Evolutionary conservation across 202 grass and related monocot genomes (phyloP), one percentile per base, ranked within the genome.

Genomic region (Setaria viridis): DNA sequence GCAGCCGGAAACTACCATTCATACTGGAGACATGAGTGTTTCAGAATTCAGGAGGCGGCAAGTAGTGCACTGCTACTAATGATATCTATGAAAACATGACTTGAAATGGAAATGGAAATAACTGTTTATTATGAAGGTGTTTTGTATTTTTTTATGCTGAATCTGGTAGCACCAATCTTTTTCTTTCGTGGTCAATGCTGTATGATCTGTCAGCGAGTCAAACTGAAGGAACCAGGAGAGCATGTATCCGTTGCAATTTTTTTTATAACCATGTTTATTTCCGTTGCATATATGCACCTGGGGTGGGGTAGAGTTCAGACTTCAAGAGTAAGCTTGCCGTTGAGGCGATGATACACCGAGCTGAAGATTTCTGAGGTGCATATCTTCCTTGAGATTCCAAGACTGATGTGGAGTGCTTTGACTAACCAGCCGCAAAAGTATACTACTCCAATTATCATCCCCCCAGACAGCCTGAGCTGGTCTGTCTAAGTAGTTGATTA

Each of bases 341-440:
- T 37, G 77, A 63, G 62, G 66, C 45, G 47, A 71, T 11, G 2
- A 39, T 41, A 41, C 39, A 41, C 39, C 39, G 39, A 41, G 48
- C 34, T 29, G 48, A 56, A 77, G 48, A 60, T 70, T 10, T 48
- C 17, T 14, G 48, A 2, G 32, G 21, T 72, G 41, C 72, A 30
- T 45, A 90, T 90, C 74, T 75, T 90, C 83, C 80, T 87, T 69
- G 84, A 83, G 80, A 90, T 84, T 39, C 59, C 67, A 60, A 87
- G 80, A 37, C 62, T 68, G 79, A 79, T 62, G 49, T 79, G 21
- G 74, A 74, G 54, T 62, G 74, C 72, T 90, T 90, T 87, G 67
- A 83, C 79, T 73, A 63, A 86, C 64, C 16, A 1, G 34, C 25
- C 29, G n/a, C 9, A 35, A 62, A 20, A 57, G 30, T 15, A 34